Base-by-base conservation (phyloP, 345 rosid species). In the Arabidopsis suecica region DNA sequence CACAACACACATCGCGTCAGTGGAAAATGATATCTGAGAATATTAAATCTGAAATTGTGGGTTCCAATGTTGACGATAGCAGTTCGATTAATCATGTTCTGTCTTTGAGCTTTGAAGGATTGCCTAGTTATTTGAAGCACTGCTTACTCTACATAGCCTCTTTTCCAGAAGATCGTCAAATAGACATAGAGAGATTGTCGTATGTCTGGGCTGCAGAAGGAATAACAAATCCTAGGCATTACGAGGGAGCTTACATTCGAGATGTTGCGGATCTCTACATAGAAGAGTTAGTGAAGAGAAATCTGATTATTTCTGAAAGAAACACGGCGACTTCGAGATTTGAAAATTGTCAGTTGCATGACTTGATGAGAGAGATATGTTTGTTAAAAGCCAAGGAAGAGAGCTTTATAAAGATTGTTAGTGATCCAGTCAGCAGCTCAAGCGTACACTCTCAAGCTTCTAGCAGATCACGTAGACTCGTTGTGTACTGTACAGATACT, bases 181-280 rank as follows among this genome's bases (percentile, higher is more conserved):
- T 87, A 66, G n/a, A 68, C 0, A 13, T 44, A 0, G 60, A 61
- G 5, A 79, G 60, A 6, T 13, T 86, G 18, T 37, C 82, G 22
- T 58, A 34, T n/a, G 51, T 67, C 48, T 86, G 82, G 86, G 65
- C 78, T 56, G 85, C 80, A 2, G 82, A 81, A 42, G 88, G 88
- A 23, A 12, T 83, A 32, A 32, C 70, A 6, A n/a, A 72, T 1
- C 44, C 36, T 7, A 7, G 3, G 1, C 0, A 48, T 0, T 3
- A 11, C 20, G 23, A 34, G 16, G 61, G 50, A 0, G 13, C 8
- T 9, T 7, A 13, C 25, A 30, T 68, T 47, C 74, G 48, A 44
- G 75, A 83, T 61, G 78, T 41, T 9, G 81, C 51, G 1, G 68
- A 79, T 8, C 0, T 5, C 23, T 76, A 71, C 68, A 23, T 86